These are phyloP conservation scores for Pontederia paniculata DNA, from an alignment of 176 grass and related monocot species.

Conservation along the genomic window DNA sequence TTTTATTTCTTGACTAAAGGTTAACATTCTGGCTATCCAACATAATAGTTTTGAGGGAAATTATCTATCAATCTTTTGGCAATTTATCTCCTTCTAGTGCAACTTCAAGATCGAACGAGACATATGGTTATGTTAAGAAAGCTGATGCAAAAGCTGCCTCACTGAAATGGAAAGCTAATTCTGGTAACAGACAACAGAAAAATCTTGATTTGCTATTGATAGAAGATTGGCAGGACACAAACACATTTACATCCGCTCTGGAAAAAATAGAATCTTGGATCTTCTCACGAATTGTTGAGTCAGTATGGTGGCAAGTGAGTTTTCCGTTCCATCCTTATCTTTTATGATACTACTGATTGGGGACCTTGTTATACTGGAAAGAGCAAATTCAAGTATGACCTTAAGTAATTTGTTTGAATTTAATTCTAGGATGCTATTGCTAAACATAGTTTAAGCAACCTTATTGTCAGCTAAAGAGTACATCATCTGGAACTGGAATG, in stretches of 20 bases:
- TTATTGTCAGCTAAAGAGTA: no score
- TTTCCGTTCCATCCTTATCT: background rate
- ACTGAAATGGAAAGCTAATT: slow-evolving; percentile 33
- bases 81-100: slow-evolving; percentile 24
- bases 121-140: slow-evolving; percentile 32
- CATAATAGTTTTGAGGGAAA: slow-evolving; percentile 69
- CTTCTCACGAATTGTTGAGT: slow-evolving; percentile 79
- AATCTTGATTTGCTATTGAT: slow-evolving; percentile 31
- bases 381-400: no score
- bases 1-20: slow-evolving; percentile 36
- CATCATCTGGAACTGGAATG: no score
- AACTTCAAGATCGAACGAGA: slow-evolving; percentile 24
- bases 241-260: slow-evolving; percentile 41
- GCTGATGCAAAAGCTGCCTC: slow-evolving; percentile 15
- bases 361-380: background rate
- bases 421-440: no score
- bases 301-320: slow-evolving; percentile 97
- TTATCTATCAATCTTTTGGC: slow-evolving; percentile 55
- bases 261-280: slow-evolving; percentile 94
- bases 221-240: slow-evolving; percentile 62
- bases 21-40: slow-evolving; percentile 97
- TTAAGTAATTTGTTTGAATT: no score
- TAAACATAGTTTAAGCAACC: no score
- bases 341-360: background rate
- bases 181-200: slow-evolving; percentile 29